phyloP scores from a whole-genome alignment of 257 asterid genomes.

The Solanum ahanhuiri region DNA sequence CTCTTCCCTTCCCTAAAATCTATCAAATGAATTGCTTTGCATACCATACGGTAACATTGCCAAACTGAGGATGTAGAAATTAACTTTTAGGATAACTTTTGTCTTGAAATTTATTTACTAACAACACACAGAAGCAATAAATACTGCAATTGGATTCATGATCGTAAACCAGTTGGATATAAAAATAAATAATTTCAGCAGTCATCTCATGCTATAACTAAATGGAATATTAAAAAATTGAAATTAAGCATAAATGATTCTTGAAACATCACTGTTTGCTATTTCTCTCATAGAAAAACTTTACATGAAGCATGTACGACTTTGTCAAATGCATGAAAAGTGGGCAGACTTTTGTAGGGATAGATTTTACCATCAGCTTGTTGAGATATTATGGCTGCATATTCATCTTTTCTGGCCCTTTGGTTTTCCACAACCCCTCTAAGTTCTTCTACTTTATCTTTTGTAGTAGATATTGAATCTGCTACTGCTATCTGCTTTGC shows the following conservation, averaged over 20 bases:
- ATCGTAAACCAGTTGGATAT: neutral
- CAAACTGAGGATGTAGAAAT: neutral
- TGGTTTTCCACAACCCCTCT: slow-evolving; percentile 52
- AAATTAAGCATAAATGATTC: neutral
- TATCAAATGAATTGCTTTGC: neutral
- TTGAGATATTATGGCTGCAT: slow-evolving; percentile 63
- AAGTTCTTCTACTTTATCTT: slow-evolving; percentile 54
- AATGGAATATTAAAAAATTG: neutral
- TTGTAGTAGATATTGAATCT: slow-evolving; percentile 51
- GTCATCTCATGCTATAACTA: neutral
- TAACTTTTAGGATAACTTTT: neutral
- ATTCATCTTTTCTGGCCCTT: slow-evolving; percentile 56
- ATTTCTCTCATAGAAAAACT: neutral
- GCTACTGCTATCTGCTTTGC: slow-evolving; percentile 46
- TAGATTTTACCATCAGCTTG: slow-evolving; percentile 60
- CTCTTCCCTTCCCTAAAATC: neutral
- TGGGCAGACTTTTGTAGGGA: neutral
- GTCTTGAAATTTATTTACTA: neutral
- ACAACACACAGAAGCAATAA: neutral
- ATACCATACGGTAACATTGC: neutral
- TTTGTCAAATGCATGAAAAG: neutral
- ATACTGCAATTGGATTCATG: neutral
- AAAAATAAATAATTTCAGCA: neutral
- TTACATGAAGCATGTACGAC: neutral
- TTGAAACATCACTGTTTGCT: neutral